Evolutionary conservation across 23 red algal genomes (phyloP), one percentile per base, ranked within the genome.

Genomic region (Gracilaria caudata): DNA sequence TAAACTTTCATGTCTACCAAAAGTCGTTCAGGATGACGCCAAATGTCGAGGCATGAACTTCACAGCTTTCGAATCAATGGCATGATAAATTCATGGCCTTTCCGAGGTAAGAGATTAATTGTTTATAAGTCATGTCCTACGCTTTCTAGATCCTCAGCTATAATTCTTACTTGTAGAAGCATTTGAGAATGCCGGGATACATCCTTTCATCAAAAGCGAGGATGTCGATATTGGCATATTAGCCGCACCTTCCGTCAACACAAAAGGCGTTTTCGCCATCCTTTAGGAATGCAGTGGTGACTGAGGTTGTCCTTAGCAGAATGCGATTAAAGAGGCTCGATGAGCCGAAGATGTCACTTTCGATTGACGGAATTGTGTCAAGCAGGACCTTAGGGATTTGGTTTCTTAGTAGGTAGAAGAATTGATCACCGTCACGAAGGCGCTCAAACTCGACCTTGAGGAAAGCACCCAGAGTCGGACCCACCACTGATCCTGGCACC

Each of bases 361-460:
- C 43, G 19, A 75, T 49, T 46, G 39, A 49, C 12, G 70, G 70
- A 25, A 75, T 28, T 21, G 5, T 49, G 6, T 75, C 23, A 9
- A 75, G 47, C 39, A 75, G 39, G 0, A 26, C 3, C 10, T 23
- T 75, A 0, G 70, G 70, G 19, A 75, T 43, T 29, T 75, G 70
- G 24, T 75, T 75, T 7, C 70, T 45, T 10, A 47, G 79, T 14
- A 83, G 40, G 26, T 92, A 93, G 44, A 86, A 94, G 53, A 94
- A 94, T 14, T 78, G 92, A 46, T 94, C 92, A 4, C 83, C 92
- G 23, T 89, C 61, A 33, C 68, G 47, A 17, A 94, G 34, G 16
- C 92, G 59, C 0, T 39, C 55, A 36, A 94, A 94, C 56, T 94
- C 82, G 19, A 24, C 47, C 47, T 74, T 57, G 47, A 73, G 68